Conservation (phyloP, 495 filamentous ascomycete species). For the Penicillium tannophilum region DNA sequence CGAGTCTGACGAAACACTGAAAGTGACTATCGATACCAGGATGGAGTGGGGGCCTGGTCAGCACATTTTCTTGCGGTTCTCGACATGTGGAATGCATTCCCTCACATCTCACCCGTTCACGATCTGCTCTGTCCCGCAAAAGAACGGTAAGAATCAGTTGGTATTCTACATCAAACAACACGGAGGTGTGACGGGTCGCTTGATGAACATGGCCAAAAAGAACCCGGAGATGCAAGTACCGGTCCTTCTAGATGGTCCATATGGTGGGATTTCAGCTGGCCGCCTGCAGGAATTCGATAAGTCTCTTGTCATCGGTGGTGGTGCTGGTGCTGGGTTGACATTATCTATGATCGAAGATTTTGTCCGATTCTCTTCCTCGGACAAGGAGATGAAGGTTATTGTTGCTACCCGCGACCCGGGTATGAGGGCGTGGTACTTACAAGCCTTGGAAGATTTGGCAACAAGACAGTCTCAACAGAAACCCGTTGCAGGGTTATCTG, state of each 20-base stretch:
- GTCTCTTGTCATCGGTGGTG: slow-evolving; percentile 47
- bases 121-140: slow-evolving; percentile 40
- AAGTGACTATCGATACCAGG: slow-evolving; percentile 43
- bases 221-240: slow-evolving; percentile 27
- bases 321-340: slow-evolving; percentile 48
- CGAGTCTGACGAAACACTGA: slow-evolving; percentile 38
- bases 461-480: slow-evolving; percentile 11
- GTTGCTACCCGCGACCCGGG: slow-evolving; percentile 29
- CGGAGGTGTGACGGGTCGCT: slow-evolving; percentile 37
- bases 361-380: slow-evolving; percentile 2
- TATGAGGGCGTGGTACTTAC: slow-evolving; percentile 28
- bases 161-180: slow-evolving; percentile 32
- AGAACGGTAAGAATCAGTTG: slow-evolving; percentile 18
- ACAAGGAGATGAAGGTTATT: slow-evolving; percentile 25
- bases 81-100: slow-evolving; percentile 31
- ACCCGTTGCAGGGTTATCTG: slow-evolving; percentile 13
- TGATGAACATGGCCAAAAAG: slow-evolving; percentile 30
- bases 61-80: slow-evolving; percentile 49
- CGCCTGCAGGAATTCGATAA: slow-evolving; percentile 29
- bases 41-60: slow-evolving; percentile 44
- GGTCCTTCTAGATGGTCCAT: slow-evolving; percentile 46
- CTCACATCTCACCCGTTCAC: slow-evolving; percentile 49
- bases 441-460: slow-evolving; percentile 27
- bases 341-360: slow-evolving; percentile 45
- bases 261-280: slow-evolving; percentile 37